Base-by-base conservation (phyloP, 768 basidiomycete species). In the Trametes coccinea region DNA sequence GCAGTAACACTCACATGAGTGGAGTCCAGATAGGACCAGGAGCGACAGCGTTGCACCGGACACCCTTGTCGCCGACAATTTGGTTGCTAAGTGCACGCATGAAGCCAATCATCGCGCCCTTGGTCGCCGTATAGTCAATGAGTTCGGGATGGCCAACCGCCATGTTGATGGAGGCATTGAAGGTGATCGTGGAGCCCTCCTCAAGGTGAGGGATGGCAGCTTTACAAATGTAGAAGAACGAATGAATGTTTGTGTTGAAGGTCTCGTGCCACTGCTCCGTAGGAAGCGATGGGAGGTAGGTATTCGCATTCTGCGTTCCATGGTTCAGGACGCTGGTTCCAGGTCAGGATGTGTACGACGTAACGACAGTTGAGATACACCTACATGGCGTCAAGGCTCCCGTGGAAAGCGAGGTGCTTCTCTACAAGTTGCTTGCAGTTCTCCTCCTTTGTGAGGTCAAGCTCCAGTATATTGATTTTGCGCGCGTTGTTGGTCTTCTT, bases 111-210 rank as follows among this genome's bases (percentile, higher is more conserved):
- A 83, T 80, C 8, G 82, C 79, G 9, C 83, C 83, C 68, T 84
- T 84, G 30, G 83, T 83, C 7, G 80, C 69, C 14, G 82, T 82
- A 71, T 83, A 84, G 71, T 84, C 83, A 41, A 84, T 67, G 27
- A 84, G 72, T 61, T 80, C 76, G n/a, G 73, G 72, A 37, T 80
- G 78, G 0, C 79, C 80, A 34, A 79, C 71, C 51, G 75, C 76
- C 14, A 73, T 73, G 71, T 82, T 82, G 70, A 79, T 75, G 54
- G 73, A 76, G 0, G 74, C 73, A 61, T 80, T 80, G 72, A 77
- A 79, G 67, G 78, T 76, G 68, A 83, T 82, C 37, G 74, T 70
- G 22, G 68, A 60, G 13, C 71, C 79, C 61, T 74, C 72, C 8
- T 72, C 68, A 67, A 84, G 76, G 59, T 78, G 71, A 0, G 79